These are phyloP conservation scores for Talaromyces proteolyticus DNA, from an alignment of 495 filamentous ascomycete genomes.

Conservation along the genomic window DNA sequence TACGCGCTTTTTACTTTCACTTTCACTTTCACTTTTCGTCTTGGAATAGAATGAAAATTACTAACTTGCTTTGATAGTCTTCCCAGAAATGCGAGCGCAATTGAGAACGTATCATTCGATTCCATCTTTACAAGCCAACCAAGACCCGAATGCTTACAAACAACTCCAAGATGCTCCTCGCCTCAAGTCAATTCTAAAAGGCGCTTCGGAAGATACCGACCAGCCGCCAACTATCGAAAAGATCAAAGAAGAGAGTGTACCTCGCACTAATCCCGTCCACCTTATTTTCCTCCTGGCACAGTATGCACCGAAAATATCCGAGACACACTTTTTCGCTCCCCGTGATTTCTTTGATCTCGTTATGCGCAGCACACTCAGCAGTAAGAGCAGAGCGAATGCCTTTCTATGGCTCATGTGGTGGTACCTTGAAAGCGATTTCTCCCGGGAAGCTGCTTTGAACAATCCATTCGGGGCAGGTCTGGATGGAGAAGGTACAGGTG, in stretches of 20 bases:
- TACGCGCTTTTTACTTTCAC: constrained; percentile 34
- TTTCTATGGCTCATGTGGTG: constrained; percentile 99
- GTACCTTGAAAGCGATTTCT: constrained; percentile 96
- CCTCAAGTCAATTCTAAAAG: constrained; percentile 95
- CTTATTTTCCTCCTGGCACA: constrained; percentile 92
- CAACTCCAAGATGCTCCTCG: constrained; percentile 95
- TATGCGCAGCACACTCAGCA: constrained; percentile 81
- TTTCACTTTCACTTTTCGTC: constrained; percentile 1
- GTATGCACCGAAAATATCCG: constrained; percentile 85
- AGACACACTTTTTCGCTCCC: constrained; percentile 79
- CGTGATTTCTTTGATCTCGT: constrained; percentile 95
- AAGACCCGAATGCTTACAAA: constrained; percentile 95
- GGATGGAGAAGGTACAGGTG: constrained; percentile 54
- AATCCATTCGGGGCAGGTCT: constrained; percentile 86
- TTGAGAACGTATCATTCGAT: constrained; percentile 98
- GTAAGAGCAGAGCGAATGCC: constrained; percentile 74
- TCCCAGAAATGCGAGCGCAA: constrained; percentile 98
- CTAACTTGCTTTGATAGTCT: constrained; percentile 53
- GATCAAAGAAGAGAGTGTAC: constrained; percentile 58
- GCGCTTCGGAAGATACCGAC: constrained; percentile 86
- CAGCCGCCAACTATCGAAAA: constrained; percentile 84
- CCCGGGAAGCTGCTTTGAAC: constrained; percentile 68
- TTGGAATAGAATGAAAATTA: neutral
- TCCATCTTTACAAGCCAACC: constrained; percentile 87
- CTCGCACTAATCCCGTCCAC: constrained; percentile 94